Conservation (phyloP, 106 monocot species). For the Apostasia ramifera region DNA sequence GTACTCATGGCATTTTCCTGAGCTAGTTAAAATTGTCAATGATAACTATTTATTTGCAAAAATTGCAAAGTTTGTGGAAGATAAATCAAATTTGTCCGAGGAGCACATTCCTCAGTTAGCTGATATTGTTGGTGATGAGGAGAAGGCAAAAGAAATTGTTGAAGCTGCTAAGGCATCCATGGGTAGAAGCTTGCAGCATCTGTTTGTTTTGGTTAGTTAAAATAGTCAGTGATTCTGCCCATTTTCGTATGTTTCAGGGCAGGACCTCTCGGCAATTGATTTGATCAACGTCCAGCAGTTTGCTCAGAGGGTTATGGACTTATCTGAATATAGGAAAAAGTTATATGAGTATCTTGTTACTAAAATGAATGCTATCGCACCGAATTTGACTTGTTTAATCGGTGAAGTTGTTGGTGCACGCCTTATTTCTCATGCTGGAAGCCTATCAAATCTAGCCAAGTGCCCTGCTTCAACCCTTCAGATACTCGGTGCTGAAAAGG, state of each 20-base stretch:
- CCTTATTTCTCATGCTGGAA: constrained; percentile 93
- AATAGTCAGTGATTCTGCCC: not conserved
- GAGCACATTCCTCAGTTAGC: constrained; percentile 55
- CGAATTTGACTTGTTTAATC: constrained; percentile 80
- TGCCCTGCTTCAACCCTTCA: constrained; percentile 88
- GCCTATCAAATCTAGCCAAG: constrained; percentile 88
- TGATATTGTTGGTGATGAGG: constrained; percentile 90
- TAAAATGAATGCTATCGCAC: constrained; percentile 94
- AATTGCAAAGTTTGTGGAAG: constrained; percentile 63
- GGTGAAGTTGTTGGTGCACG: constrained; percentile 93
- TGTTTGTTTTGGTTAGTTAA: not conserved
- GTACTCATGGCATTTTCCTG: constrained; percentile 96
- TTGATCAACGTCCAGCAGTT: constrained; percentile 85
- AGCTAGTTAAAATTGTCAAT: constrained; percentile 82
- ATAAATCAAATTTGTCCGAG: constrained; percentile 79
- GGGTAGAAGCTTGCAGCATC: constrained; percentile 39
- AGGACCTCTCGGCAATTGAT: constrained; percentile 83
- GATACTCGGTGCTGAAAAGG: constrained; percentile 96
- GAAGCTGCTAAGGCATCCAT: constrained; percentile 98
- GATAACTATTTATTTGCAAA: constrained; percentile 93
- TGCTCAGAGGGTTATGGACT: constrained; percentile 74
- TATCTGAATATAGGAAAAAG: constrained; percentile 80
- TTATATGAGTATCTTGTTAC: constrained; percentile 82
- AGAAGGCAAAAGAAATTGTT: constrained; percentile 88
- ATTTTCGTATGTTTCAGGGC: constrained; percentile 49